Base-by-base conservation (phyloP, 805 yeast species). In the Hanseniaspora occidentalis region DNA sequence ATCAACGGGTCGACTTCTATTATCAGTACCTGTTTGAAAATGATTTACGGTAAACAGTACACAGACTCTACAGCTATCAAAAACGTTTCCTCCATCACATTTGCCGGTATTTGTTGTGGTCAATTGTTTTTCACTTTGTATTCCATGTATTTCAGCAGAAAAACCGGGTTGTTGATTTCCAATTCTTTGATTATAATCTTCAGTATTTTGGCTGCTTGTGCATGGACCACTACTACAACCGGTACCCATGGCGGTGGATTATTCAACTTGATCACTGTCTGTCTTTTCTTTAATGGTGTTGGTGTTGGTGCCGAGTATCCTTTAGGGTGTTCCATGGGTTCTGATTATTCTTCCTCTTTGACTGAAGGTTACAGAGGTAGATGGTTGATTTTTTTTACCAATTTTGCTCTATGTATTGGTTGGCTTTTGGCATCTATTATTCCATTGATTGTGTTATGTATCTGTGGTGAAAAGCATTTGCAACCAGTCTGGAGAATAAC, bases 241-340 rank as follows among this genome's bases (percentile, higher is more conserved):
- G 34, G 34, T 29, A 29, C 34, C 18, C 34, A 29, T 14, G 96
- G 31, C 70, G 57, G 11, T 40, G 86, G 67, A 73, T 88, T 46
- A 79, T 85, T 14, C 89, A 92, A 17, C 61, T 88, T 42, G 83
- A 94, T 8, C 80, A 79, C 8, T 84, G 79, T 58, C 71, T 96
- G 58, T 83, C 14, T 18, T 7, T 29, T 29, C 19, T 8, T 14
- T 7, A 7, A 16, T 66, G 96, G 96, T 62, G 66, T 84, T 47
- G 94, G 88, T 51, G 83, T 88, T 50, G 96, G 96, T 51, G 86
- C 94, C 36, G 96, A 88, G 62, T 88, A 88, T 57, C 95, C 95
- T 36, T 80, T 94, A 11, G 36, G 20, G 56, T 95, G 95, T 36
- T 80, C 94, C 10, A 86, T 95, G 33, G 81, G 95, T 8, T 92